Evolutionary conservation across 495 filamentous ascomycete genomes (phyloP).

Genomic region (Penicillium cataractarum): DNA sequence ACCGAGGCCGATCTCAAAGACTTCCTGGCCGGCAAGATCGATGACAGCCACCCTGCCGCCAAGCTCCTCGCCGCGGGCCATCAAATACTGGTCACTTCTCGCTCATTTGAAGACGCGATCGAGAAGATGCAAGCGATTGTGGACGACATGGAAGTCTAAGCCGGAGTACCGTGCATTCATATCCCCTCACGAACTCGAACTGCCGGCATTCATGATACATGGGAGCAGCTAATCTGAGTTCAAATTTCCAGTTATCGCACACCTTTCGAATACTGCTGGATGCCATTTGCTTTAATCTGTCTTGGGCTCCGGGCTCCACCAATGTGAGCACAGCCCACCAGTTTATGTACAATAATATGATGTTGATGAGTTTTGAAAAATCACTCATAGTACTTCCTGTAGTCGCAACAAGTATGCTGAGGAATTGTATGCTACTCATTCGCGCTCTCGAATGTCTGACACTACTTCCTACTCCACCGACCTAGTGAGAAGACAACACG

Average conservation of each 20-base stretch:
- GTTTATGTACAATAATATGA: neutral
- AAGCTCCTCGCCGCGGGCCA: neutral
- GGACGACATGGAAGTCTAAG: neutral
- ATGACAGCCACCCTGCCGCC: neutral
- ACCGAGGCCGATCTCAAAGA: neutral
- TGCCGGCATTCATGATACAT: no score
- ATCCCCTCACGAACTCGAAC: no score
- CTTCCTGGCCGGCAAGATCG: neutral
- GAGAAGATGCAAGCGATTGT: neutral
- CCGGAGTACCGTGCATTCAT: no score
- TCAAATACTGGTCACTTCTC: neutral
- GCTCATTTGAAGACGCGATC: neutral
- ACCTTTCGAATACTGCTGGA: neutral
- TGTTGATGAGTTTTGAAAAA: neutral
- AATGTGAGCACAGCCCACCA: neutral
- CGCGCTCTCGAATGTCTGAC: no score
- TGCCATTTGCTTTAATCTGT: neutral
- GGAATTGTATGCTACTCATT: no score
- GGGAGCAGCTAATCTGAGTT: no score
- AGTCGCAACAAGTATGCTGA: neutral
- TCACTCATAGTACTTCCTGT: neutral
- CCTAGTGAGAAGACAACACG: neutral
- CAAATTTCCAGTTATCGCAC: no score
- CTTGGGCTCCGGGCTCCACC: neutral
- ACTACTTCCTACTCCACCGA: neutral